Percentiles rank a stretch among this genome's conserved stretches.
Evolutionary conservation across 2,329 filamentous ascomycete genomes (phyloP).

Genomic region (Oidium heveae): DNA sequence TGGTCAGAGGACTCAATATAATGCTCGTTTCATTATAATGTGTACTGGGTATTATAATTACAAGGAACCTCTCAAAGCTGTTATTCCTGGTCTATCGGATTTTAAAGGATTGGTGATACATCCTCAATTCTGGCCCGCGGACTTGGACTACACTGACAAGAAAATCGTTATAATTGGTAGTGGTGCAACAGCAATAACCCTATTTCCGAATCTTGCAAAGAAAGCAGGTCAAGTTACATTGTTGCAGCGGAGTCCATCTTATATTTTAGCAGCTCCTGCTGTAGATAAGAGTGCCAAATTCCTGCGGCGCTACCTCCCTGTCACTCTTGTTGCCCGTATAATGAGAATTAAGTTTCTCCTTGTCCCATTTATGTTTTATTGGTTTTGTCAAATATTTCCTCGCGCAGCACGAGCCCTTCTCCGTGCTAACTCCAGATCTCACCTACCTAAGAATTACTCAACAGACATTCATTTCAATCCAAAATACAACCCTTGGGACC

Average conservation of each 20-base stretch:
- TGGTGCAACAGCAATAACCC: conserved; percentile 56
- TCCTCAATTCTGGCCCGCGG: conserved; percentile 49
- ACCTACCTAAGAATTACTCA: conserved; percentile 27
- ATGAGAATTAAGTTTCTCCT: conserved; percentile 25
- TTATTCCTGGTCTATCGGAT: conserved; percentile 31
- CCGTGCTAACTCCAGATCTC: conserved; percentile 18
- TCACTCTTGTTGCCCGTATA: conserved; percentile 21
- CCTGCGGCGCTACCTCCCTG: conserved; percentile 17
- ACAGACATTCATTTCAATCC: conserved; percentile 39
- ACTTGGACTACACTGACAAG: conserved; percentile 37
- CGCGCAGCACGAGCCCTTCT: conserved; percentile 22
- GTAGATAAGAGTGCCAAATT: conserved; percentile 5
- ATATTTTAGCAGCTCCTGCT: conserved; percentile 27
- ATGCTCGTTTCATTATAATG: conserved; percentile 26
- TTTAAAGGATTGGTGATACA: conserved; percentile 37
- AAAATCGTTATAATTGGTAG: conserved; percentile 18
- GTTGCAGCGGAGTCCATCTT: conserved; percentile 56
- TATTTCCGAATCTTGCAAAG: conserved; percentile 43
- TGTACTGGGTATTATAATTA: conserved; percentile 43
- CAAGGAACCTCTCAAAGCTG: conserved; percentile 23
- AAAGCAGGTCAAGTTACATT: conserved; percentile 45
- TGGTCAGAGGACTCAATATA: conserved; percentile 12
- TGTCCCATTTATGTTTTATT: conserved; percentile 21
- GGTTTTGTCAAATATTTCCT: conserved; percentile 29
- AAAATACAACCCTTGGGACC: conserved; percentile 41